Base-by-base conservation (phyloP, 73 alveolate species). In the Durusdinium trenchii region DNA sequence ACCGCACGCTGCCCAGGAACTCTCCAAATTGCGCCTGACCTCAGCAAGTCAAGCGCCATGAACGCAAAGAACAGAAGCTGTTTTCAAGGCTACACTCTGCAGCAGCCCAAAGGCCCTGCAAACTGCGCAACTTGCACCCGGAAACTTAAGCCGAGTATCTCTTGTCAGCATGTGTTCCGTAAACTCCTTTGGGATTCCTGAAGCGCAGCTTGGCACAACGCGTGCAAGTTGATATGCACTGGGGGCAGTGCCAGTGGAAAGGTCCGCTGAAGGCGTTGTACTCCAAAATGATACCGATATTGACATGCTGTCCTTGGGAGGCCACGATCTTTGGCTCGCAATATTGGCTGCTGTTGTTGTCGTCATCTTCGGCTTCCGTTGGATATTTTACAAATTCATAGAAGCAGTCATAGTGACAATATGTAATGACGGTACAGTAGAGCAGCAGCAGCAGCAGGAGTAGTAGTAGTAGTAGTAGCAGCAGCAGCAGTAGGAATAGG, bases 271-370 rank as follows among this genome's bases (percentile, higher is more conserved):
- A 46, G 99, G 99, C 26, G 99, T 94, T 43, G 92, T 93, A 60
- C 99, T 93, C 94, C 99, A 94, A 46, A 94, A 94, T 20, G 99
- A 94, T 60, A 94, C 67, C 40, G 99, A 94, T 36, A 94, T 78
- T 40, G 99, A 42, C 78, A 94, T 46, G 93, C 40, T 14, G 90
- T 91, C 98, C 98, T 91, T n/a, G 62, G 75, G 40, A 26, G 64
- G 64, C 64, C 20, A 20, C 64, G 64, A 54, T 54, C 64, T 54
- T 20, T 54, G 9, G 64, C 9, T 54, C n/a, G n/a, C n/a, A n/a
- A n/a, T n/a, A n/a, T n/a, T n/a, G n/a, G n/a, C n/a, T n/a, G n/a
- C n/a, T n/a, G n/a, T n/a, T n/a, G n/a, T n/a, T n/a, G n/a, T n/a
- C n/a, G n/a, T n/a, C n/a, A n/a, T n/a, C n/a, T n/a, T n/a, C n/a